Evolutionary conservation across 2,329 filamentous ascomycete species (phyloP), one percentile per base, ranked within the genome.

Genomic region (Beauveria varroae): DNA sequence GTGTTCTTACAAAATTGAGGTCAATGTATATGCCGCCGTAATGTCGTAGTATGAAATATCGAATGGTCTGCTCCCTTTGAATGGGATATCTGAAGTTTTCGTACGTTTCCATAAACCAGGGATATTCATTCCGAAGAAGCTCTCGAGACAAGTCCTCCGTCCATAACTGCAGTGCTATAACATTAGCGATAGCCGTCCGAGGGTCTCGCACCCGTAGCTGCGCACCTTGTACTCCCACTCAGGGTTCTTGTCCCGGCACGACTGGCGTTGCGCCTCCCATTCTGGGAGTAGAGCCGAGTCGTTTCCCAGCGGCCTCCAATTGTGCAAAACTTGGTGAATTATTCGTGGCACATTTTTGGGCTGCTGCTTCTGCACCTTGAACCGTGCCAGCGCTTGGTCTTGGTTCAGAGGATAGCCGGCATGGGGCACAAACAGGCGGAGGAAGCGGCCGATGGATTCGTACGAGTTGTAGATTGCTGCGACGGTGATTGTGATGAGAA

Each of bases 11-110:
- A 60, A 58, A 50, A 52, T 73, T 71, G 65, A 73, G 68, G 62
- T 91, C 88, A 66, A 91, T 85, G 72, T 91, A 91, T 57, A 89
- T 84, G 34, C 88, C 88, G 57, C 88, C 88, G 68, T 83, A 91
- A 72, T 89, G 83, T 55, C 85, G 79, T 37, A 91, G 79, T 24
- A 90, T 81, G 69, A 91, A 90, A 74, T 91, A 91, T 54, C 88
- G 81, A 64, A 91, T 87, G 16, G 87, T 79, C 67, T 91, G 87
- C 43, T 87, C 87, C 61, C 87, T 83, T 72, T 90, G 86, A 62
- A 91, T 89, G 5, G 86, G 85, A 69, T 87, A 88, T 24, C 76
- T 79, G 73, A 90, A 91, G 63, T 80, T 81, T 67, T 88, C 83
- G 67, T 87, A 91, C 0, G 86, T 90, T 59, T 85, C 79, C 9